A percentile compares a stretch with the other conserved stretches of the same genome.
Evolutionary conservation across 495 filamentous ascomycete genomes (phyloP).

Genomic region (Xylaria flabelliformis): DNA sequence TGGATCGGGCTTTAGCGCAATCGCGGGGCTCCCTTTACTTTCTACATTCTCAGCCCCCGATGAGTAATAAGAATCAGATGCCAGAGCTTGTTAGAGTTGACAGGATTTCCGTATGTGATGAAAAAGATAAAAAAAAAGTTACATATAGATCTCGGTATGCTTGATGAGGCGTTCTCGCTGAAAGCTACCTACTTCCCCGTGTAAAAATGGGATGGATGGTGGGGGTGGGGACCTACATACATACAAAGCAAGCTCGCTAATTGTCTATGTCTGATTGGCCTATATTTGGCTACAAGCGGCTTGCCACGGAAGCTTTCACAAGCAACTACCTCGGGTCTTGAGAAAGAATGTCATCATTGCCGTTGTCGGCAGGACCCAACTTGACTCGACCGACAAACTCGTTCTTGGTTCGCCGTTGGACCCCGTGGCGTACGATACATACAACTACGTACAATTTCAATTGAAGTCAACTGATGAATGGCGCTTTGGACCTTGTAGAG

Average conservation of each 20-base stretch:
- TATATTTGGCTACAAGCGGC: neutral
- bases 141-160: neutral
- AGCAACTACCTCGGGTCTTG: slow-evolving; percentile 10
- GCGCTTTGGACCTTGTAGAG: slow-evolving; percentile 4
- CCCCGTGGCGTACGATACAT: neutral
- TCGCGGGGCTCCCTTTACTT: neutral
- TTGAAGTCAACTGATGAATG: neutral
- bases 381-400: neutral
- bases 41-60: neutral
- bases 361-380: slow-evolving; percentile 10
- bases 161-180: neutral
- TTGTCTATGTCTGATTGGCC: slow-evolving; percentile 16
- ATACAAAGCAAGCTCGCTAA: slow-evolving; percentile 8
- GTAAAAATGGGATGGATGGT: neutral
- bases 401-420: neutral
- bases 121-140: neutral
- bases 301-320: slow-evolving; percentile 5
- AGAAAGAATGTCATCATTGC: slow-evolving; percentile 25
- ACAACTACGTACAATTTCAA: neutral
- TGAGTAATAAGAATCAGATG: neutral
- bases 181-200: neutral
- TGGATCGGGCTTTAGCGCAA: slow-evolving; percentile 22
- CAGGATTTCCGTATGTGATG: neutral
- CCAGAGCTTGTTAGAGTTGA: neutral
- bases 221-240: neutral